Percentiles rank a stretch among this genome's conserved stretches.
These are phyloP conservation scores for Spathaspora arborariae DNA, from an alignment of 805 yeast genomes.

Conservation along the genomic window DNA sequence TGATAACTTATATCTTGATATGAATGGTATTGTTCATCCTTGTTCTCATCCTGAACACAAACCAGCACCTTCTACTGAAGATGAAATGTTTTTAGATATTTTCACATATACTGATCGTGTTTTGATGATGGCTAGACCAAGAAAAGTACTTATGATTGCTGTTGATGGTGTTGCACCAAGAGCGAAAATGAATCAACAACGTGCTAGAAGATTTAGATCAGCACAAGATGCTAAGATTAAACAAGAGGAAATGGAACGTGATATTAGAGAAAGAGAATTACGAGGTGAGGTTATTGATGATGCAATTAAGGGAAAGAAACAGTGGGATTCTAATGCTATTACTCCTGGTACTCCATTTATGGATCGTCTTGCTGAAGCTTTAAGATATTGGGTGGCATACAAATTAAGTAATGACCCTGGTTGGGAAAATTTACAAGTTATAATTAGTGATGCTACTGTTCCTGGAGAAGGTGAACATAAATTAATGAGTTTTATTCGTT, in stretches of 20 bases:
- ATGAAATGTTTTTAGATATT: conserved; percentile 92
- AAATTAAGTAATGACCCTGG: conserved; percentile 88
- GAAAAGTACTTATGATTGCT: conserved; percentile 89
- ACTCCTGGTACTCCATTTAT: conserved; percentile 99
- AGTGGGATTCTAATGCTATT: conserved; percentile 95
- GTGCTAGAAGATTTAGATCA: conserved; percentile 88
- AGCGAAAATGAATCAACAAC: conserved; percentile 96
- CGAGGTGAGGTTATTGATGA: conserved; percentile 77
- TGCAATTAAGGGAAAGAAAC: conserved; percentile 64
- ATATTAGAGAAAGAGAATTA: conserved; percentile 53
- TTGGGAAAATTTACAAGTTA: conserved; percentile 86
- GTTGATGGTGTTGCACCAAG: conserved; percentile 99
- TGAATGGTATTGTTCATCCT: conserved; percentile 99
- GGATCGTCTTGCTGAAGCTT: conserved; percentile 79
- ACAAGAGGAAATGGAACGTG: conserved; percentile 63
- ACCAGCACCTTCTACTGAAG: conserved; percentile 95
- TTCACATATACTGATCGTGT: conserved; percentile 92
- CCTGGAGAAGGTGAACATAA: conserved; percentile 99
- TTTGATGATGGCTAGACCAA: conserved; percentile 88
- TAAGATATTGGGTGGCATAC: conserved; percentile 90
- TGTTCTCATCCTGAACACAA: conserved; percentile 97
- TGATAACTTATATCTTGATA: conserved; percentile 89
- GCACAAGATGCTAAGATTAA: conserved; percentile 87
- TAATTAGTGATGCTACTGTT: conserved; percentile 91
- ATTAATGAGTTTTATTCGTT: conserved; percentile 91